Evolutionary conservation across 2,329 filamentous ascomycete species (phyloP).

Genomic region (Fusarium coicis): DNA sequence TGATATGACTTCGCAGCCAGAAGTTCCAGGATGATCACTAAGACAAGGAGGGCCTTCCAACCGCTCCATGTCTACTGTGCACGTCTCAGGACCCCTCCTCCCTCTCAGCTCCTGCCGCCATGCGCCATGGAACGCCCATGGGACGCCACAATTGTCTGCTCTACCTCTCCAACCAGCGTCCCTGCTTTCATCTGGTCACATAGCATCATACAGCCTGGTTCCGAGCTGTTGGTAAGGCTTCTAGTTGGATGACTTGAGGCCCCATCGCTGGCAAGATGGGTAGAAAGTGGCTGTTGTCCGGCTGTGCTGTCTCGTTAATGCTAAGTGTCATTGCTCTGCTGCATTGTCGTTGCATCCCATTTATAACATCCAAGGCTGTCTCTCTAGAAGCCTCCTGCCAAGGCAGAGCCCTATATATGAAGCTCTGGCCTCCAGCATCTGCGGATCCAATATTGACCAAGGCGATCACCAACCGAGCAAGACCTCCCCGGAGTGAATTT

Average conservation of each 20-base stretch:
- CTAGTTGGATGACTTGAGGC: constrained; percentile 23
- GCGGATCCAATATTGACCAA: not conserved
- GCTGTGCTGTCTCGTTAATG: not conserved
- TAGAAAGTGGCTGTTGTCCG: constrained; percentile 24
- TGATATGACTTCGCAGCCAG: not conserved
- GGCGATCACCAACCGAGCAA: not conserved
- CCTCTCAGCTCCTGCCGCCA: constrained; percentile 11
- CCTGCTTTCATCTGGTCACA: constrained; percentile 21
- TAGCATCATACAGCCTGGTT: constrained; percentile 21
- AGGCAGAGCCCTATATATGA: not conserved
- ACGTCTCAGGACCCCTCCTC: not conserved
- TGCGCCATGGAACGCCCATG: constrained; percentile 16
- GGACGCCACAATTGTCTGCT: constrained; percentile 26
- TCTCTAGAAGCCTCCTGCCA: not conserved
- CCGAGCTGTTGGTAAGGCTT: constrained; percentile 29
- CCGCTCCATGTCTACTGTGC: not conserved
- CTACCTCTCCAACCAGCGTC: constrained; percentile 6
- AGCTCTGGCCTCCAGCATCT: not conserved
- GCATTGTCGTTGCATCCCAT: not conserved
- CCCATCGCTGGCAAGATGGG: constrained; percentile 2
- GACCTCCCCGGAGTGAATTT: not conserved
- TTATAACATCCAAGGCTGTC: not conserved
- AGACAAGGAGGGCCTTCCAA: not conserved
- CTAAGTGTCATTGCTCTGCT: not conserved
- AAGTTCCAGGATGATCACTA: not conserved